Evolutionary conservation across 2,329 filamentous ascomycete genomes (phyloP), one percentile per base, ranked within the genome.

Genomic region (Lachnellula suecica): DNA sequence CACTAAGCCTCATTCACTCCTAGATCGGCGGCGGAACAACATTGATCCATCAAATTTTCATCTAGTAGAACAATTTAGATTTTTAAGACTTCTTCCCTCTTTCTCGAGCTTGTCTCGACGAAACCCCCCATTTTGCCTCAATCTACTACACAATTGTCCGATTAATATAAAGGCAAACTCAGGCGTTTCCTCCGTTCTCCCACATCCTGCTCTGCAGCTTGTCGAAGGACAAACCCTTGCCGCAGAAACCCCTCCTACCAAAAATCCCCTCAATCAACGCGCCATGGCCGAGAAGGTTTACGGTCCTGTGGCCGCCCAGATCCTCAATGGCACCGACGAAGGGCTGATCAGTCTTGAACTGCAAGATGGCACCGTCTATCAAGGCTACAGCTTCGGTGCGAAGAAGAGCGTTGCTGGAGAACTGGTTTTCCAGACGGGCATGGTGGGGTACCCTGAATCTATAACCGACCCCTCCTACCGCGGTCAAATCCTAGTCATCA

Each of bases 351-450:
- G 88, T 71, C 87, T 99, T 62, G 93, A 99, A 79, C 86, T 99
- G 63, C 82, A 94, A 72, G 92, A 97, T 78, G 91, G 92, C 73
- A 84, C 87, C 53, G 83, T 91, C 68, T 96, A 91, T 79, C 89
- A 95, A 71, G 94, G 94, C 64, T 91, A 90, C 78, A 96, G 91
- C 81, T 99, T 99, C 71, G 94, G 94, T 73, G 92, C 93, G 59
- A 81, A 90, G 68, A 96, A 92, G 82, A 96, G 90, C 76, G 85
- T 95, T 67, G 89, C 93, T 61, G 94, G 94, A 72, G 94, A 99
- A 79, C 81, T 99, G 71, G 94, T 99, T 74, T 99, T 99, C 78
- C 93, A 97, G 81, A 99, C 94, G 53, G 94, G 94, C 73, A 96
- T 97, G 92, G 94, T 97, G 64, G 94, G 94, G 68, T 99, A 99